Conservation (phyloP, 352 stramenopile species). For the Phytophthora capsici region DNA sequence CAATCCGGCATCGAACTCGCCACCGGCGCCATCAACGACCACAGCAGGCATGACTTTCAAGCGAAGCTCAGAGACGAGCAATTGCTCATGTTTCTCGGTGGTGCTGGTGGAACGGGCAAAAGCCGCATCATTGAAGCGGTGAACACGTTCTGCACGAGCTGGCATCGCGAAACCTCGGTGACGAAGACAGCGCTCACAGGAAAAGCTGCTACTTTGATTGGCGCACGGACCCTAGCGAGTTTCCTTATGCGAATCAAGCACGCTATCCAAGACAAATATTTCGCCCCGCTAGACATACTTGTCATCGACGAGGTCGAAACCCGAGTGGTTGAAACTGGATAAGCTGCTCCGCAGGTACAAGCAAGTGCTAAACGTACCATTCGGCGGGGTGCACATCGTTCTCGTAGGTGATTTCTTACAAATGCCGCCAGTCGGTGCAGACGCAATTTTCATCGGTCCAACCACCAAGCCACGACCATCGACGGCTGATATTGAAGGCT, state of each 20-base stretch:
- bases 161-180: too few species aligned
- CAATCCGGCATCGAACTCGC: too few species aligned
- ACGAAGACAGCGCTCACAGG: too few species aligned
- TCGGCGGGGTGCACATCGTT: conserved; percentile 7
- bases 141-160: too few species aligned
- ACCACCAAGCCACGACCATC: too few species aligned
- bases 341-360: not conserved
- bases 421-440: conserved; percentile 1
- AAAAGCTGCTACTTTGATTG: too few species aligned
- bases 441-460: conserved; percentile 1
- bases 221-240: too few species aligned
- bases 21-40: too few species aligned
- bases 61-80: too few species aligned
- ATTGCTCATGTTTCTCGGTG: conserved; percentile 3
- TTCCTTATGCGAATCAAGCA: not conserved
- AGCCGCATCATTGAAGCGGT: conserved; percentile 6
- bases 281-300: not conserved
- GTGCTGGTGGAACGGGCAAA: conserved; percentile 5
- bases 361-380: not conserved
- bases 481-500: not conserved
- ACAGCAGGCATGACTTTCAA: too few species aligned
- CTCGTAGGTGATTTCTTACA: conserved; percentile 15
- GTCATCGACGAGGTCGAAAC: conserved; percentile 8
- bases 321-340: not conserved
- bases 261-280: not conserved